phyloP scores from a whole-genome alignment of 106 monocot species.

The Gastrodia elata region DNA sequence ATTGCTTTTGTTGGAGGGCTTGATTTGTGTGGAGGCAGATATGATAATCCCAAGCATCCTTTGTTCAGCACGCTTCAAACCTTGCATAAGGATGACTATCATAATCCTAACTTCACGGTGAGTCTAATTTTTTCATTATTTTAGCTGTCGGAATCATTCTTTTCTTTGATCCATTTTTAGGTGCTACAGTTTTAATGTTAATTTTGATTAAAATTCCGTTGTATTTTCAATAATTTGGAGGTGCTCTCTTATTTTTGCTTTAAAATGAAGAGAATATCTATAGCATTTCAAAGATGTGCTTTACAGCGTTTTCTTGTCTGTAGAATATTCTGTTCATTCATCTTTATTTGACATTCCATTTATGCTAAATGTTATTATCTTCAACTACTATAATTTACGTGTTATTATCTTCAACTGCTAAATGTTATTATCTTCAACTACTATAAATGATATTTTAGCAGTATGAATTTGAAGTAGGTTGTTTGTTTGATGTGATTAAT shows the following conservation, averaged over 20 bases:
- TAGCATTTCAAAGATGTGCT: not conserved
- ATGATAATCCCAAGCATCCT: conserved; percentile 69
- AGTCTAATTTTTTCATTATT: conserved; percentile 9
- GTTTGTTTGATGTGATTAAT: not conserved
- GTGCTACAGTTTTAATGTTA: not conserved
- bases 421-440: not conserved
- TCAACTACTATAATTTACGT: not conserved
- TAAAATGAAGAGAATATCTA: not conserved
- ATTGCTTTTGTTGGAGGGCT: conserved; percentile 91
- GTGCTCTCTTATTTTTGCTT: conserved; percentile 4
- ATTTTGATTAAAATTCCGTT: not conserved
- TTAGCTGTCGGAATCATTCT: not conserved
- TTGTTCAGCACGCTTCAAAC: conserved; percentile 68
- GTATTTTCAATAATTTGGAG: not conserved
- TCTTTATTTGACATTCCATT: not conserved
- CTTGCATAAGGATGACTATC: conserved; percentile 81
- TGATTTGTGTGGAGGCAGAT: conserved; percentile 85
- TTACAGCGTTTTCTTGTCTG: not conserved
- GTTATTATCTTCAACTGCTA: too few relatives aligned
- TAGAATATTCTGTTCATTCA: not conserved
- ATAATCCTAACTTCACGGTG: conserved; percentile 79
- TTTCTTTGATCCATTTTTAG: not conserved
- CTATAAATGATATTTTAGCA: not conserved
- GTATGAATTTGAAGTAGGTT: not conserved
- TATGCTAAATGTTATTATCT: not conserved